These are phyloP conservation scores for Heliamphora pulchella DNA, from an alignment of 179 eudicot species.

Conservation along the genomic window DNA sequence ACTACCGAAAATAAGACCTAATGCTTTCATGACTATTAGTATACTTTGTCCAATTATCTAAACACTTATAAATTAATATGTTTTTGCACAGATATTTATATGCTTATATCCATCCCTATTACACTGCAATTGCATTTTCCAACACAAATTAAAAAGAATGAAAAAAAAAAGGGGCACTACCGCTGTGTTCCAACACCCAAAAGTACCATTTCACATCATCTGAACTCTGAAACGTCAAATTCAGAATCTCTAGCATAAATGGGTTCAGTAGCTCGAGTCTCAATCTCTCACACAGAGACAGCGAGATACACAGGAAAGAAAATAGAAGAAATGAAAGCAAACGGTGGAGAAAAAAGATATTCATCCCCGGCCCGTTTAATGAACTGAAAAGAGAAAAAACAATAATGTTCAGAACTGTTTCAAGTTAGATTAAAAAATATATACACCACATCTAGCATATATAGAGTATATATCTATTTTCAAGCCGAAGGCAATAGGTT, in stretches of 20 bases:
- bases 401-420: constrained; percentile 12
- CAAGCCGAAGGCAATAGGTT: not conserved
- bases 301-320: constrained; percentile 5
- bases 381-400: constrained; percentile 1
- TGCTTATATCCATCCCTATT: too few species aligned
- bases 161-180: constrained; percentile 8
- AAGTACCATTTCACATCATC: constrained; percentile 20
- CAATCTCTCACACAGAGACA: constrained; percentile 25
- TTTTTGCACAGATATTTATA: too few species aligned
- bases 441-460: not conserved
- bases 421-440: not conserved
- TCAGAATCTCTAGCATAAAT: constrained; percentile 48
- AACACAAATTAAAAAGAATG: too few species aligned
- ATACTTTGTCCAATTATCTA: too few species aligned
- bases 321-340: not conserved
- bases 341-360: not conserved
- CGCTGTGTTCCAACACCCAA: constrained; percentile 3
- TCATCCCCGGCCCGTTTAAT: not conserved
- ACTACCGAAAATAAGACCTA: too few species aligned
- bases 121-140: too few species aligned
- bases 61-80: too few species aligned
- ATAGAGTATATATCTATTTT: too few species aligned
- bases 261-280: constrained; percentile 13
- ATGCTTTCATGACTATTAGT: too few species aligned
- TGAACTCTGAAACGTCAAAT: constrained; percentile 47